Conservation (phyloP, 768 basidiomycete species). For the Tremella fuciformis region DNA sequence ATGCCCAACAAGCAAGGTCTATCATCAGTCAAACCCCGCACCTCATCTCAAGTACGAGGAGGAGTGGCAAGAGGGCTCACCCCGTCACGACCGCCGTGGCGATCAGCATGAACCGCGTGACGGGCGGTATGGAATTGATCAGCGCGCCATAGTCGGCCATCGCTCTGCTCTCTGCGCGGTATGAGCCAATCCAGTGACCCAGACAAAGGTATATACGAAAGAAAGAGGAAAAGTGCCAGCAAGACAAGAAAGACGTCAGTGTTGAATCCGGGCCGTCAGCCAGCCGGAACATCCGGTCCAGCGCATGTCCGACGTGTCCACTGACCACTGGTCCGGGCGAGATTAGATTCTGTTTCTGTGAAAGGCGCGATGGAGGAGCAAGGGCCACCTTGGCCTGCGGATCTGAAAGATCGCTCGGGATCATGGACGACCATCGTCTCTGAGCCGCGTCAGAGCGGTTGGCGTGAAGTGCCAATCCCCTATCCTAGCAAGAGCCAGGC, state of each 20-base stretch:
- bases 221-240: constrained; percentile 3
- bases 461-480: neutral
- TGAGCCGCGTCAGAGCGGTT: constrained; percentile 9
- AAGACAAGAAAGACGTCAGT: neutral
- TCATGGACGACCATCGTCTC: constrained; percentile 2
- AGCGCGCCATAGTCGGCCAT: constrained; percentile 47
- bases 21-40: too few species aligned
- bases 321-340: neutral
- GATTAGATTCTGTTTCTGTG: too few species aligned
- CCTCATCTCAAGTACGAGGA: neutral
- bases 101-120: constrained; percentile 43
- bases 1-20: constrained; percentile 45
- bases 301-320: neutral
- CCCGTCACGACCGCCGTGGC: constrained; percentile 37
- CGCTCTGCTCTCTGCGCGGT: neutral
- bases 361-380: too few species aligned
- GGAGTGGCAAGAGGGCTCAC: constrained; percentile 25
- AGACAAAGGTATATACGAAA: neutral
- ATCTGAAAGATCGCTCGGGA: too few species aligned
- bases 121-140: constrained; percentile 42
- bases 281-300: too few species aligned
- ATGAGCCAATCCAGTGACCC: too few species aligned
- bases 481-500: too few species aligned
- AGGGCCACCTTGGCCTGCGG: too few species aligned
- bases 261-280: too few species aligned